Conservation (phyloP, 2,329 filamentous ascomycete genomes). For the Capronia coronata region DNA sequence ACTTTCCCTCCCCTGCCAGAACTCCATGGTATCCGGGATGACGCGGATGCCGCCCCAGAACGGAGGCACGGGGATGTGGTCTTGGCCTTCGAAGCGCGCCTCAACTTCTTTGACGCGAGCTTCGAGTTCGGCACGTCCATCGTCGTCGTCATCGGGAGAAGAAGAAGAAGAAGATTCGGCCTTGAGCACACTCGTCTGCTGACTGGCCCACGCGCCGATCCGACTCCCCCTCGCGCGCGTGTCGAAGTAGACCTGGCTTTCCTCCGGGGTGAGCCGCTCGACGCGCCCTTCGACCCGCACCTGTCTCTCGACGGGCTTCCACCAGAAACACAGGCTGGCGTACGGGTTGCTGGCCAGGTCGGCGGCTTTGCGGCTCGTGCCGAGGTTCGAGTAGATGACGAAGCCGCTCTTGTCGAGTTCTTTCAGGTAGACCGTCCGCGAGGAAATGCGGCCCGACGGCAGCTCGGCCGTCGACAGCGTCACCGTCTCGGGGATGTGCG, state of each 20-base stretch:
- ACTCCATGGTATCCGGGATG: constrained; percentile 80
- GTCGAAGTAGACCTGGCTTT: constrained; percentile 63
- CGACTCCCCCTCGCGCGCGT: constrained; percentile 69
- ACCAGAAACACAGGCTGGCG: constrained; percentile 84
- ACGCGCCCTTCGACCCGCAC: constrained; percentile 78
- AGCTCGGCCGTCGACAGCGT: constrained; percentile 77
- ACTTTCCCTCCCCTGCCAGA: constrained; percentile 89
- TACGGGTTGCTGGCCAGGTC: constrained; percentile 69
- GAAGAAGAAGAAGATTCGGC: constrained; percentile 22
- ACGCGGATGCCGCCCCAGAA: constrained; percentile 93
- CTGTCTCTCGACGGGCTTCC: constrained; percentile 79
- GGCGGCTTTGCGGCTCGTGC: constrained; percentile 60
- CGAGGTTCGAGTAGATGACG: constrained; percentile 91
- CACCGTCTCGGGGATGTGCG: constrained; percentile 79
- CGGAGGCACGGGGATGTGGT: constrained; percentile 79
- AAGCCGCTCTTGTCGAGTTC: constrained; percentile 79
- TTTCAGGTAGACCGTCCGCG: constrained; percentile 88
- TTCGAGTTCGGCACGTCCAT: constrained; percentile 69
- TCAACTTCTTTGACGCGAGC: constrained; percentile 70
- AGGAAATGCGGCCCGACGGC: constrained; percentile 75
- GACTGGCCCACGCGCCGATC: constrained; percentile 88
- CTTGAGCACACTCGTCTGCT: constrained; percentile 71
- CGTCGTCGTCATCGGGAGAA: constrained; percentile 48
- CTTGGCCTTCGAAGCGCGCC: constrained; percentile 63
- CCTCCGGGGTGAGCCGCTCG: constrained; percentile 59